Conservation (phyloP, 2,329 filamentous ascomycete genomes). For the Talaromyces albobiverticillius region DNA sequence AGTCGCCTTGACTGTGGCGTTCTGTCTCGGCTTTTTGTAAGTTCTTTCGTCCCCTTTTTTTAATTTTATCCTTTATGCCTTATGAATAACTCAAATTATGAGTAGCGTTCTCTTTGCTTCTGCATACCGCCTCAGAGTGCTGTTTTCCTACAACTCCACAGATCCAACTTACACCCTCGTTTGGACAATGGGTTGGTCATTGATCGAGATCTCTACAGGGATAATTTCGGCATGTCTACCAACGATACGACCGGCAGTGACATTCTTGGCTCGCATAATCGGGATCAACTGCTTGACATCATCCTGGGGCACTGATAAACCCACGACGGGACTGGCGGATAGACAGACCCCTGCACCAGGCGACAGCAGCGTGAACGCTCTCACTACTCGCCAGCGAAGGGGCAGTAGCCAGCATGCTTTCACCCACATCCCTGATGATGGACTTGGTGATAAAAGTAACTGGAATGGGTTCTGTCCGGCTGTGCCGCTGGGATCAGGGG, state of each 20-base stretch:
- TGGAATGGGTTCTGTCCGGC: conserved; percentile 6
- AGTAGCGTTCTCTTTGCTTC: conserved; percentile 26
- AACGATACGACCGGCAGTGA: conserved; percentile 24
- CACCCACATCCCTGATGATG: conserved; percentile 20
- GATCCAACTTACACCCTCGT: conserved; percentile 28
- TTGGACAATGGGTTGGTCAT: conserved; percentile 27
- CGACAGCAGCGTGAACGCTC: conserved; percentile 1
- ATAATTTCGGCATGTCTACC: conserved; percentile 28
- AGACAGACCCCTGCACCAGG: neutral
- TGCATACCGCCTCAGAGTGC: conserved; percentile 25
- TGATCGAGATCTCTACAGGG: conserved; percentile 28
- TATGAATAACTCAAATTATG: neutral
- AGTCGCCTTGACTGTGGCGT: conserved; percentile 21
- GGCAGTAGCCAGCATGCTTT: conserved; percentile 19
- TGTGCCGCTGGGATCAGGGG: conserved; percentile 17
- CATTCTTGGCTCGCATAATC: conserved; percentile 18
- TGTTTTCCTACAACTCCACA: conserved; percentile 22
- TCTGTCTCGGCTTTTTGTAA: conserved; percentile 25
- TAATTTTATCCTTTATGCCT: too few species aligned
- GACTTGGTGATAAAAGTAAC: neutral
- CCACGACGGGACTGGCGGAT: conserved; percentile 6
- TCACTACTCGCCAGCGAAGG: too few species aligned
- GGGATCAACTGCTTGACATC: conserved; percentile 18
- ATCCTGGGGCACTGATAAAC: conserved; percentile 16
- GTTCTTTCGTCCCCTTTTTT: neutral